Base-by-base conservation (phyloP, 108 stramenopile genomes). In the Cafeteria roenbergensis region DNA sequence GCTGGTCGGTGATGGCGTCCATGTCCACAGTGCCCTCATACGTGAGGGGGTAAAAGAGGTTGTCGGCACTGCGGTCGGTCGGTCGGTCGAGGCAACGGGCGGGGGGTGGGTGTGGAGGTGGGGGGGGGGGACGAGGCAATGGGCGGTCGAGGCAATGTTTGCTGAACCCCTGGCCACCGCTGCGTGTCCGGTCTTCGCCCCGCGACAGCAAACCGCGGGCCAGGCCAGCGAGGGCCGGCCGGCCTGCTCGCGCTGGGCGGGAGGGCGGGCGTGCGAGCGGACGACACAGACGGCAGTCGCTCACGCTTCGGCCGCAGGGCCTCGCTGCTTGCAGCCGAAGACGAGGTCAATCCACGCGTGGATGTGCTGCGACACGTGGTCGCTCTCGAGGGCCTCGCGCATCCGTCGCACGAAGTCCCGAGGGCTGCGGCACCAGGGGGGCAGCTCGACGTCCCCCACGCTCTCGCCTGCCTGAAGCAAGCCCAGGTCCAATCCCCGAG, bases 291-390 rank as follows among this genome's bases (percentile, higher is more conserved):
- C 93, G 93, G 58, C 76, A n/a, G n/a, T n/a, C n/a, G n/a, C 68
- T 0, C 85, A 86, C 38, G 81, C 73, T 55, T 78, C 76, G 8
- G 96, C 93, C 12, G 78, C 86, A 52, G 80, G 73, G 32, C 95
- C 95, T 31, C 89, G 81, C 57, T 90, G 90, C 57, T 79, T 87
- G 65, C 65, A 73, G 25, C 97, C 97, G 71, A 99, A 99, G 34
- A 96, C 88, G 52, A 99, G 80, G 66, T 99, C 97, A 62, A 99
- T 93, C 97, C 97, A 99, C 62, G 75, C 57, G 25, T 94, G 93
- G 28, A 99, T 72, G 57, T 80, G 78, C 59, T 60, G 59, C 0
- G 87, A 83, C 38, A 89, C 90, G 61, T 87, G 71, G 20, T 90
- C 86, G 25, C 88, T 93, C 73, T 99, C 97, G 26, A 99, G 78